Evolutionary conservation across 2,329 filamentous ascomycete genomes (phyloP).

Genomic region (Dactylellina drechsleri): DNA sequence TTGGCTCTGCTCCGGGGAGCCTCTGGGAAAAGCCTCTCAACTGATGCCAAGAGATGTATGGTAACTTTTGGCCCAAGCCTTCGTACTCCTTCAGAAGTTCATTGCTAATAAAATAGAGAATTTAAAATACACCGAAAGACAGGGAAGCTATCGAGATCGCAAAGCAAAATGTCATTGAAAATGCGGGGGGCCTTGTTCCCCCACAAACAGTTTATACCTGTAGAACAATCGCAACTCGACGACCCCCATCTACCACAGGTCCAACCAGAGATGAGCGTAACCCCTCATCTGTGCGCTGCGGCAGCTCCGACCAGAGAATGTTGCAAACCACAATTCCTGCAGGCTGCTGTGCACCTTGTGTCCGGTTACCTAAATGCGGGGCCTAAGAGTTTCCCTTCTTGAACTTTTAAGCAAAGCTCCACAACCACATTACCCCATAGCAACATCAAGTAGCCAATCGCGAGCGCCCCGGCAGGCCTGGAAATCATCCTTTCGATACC

Average conservation of each 20-base stretch:
- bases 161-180: slow-evolving; percentile 31
- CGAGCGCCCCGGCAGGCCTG: slow-evolving; percentile 6
- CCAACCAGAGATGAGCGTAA: slow-evolving; percentile 27
- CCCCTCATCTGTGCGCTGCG: slow-evolving; percentile 44
- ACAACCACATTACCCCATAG: slow-evolving; percentile 15
- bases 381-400: slow-evolving; percentile 19
- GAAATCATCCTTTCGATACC: slow-evolving; percentile 1
- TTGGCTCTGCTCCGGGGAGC: no score
- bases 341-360: slow-evolving; percentile 27
- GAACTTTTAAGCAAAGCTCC: slow-evolving; percentile 37
- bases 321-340: slow-evolving; percentile 38
- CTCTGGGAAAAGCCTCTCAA: no score
- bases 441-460: slow-evolving; percentile 23
- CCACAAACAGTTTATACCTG: slow-evolving; percentile 30
- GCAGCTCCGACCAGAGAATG: slow-evolving; percentile 15
- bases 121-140: slow-evolving; percentile 24
- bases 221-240: neutral
- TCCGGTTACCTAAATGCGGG: slow-evolving; percentile 51
- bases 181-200: slow-evolving; percentile 52
- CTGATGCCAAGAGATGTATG: no score
- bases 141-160: slow-evolving; percentile 24
- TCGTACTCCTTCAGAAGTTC: slow-evolving; percentile 9
- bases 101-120: slow-evolving; percentile 13
- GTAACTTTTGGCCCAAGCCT: no score
- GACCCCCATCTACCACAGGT: slow-evolving; percentile 37